Percentiles rank a stretch among this genome's conserved stretches.
Conservation (phyloP, 2,329 filamentous ascomycete species). For the Aspergillus aculeatinus region DNA sequence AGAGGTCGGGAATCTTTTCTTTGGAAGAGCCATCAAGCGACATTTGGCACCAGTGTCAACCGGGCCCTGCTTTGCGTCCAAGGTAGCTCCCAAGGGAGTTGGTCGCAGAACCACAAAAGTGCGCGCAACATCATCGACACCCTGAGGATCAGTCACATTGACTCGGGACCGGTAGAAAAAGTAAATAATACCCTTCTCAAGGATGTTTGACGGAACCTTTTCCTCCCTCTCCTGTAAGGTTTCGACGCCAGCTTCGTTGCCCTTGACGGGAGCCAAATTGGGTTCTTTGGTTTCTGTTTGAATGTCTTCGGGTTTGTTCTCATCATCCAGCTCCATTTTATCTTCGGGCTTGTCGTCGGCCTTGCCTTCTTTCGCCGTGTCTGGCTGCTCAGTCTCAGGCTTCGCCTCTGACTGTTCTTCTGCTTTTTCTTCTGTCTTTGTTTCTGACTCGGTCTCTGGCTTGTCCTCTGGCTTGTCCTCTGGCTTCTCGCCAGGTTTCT, state of each 20-base stretch:
- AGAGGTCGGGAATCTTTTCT: constrained; percentile 74
- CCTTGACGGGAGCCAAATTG: constrained; percentile 7
- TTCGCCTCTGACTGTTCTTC: constrained; percentile 12
- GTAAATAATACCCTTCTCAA: constrained; percentile 88
- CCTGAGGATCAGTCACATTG: constrained; percentile 66
- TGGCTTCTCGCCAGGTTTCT: constrained; percentile 7
- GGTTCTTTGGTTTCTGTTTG: constrained; percentile 9
- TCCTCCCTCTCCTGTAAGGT: constrained; percentile 53
- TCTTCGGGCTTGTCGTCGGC: constrained; percentile 14
- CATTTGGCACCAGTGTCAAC: constrained; percentile 60
- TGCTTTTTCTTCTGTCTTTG: constrained; percentile 8
- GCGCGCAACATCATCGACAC: constrained; percentile 70
- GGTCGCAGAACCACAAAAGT: constrained; percentile 79
- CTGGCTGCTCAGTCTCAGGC: background rate
- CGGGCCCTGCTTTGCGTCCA: constrained; percentile 55
- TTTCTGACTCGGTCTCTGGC: constrained; percentile 1
- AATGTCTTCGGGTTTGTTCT: constrained; percentile 12
- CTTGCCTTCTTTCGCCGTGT: constrained; percentile 15
- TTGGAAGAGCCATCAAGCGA: constrained; percentile 74
- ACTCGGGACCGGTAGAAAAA: constrained; percentile 85
- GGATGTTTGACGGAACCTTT: constrained; percentile 59
- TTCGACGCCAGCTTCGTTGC: constrained; percentile 45
- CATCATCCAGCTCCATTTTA: constrained; percentile 12
- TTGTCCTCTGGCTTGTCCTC: constrained; percentile 21
- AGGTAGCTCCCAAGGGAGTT: constrained; percentile 65